Conservation (phyloP, 257 asterid species). For the Perilla frutescens region DNA sequence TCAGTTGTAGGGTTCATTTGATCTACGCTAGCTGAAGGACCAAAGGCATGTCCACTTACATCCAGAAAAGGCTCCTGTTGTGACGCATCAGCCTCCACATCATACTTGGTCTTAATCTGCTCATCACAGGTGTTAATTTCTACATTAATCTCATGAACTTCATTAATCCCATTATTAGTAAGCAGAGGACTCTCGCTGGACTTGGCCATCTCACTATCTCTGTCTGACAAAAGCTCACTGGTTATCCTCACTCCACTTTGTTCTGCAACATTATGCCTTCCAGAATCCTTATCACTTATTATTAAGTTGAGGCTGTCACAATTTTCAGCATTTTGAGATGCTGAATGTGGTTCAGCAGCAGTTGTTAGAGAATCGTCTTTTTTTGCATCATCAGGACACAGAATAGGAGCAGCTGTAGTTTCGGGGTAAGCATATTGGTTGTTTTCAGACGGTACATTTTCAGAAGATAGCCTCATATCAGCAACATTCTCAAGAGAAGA, state of each 20-base stretch:
- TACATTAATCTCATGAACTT: conserved; percentile 22
- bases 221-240: conserved; percentile 37
- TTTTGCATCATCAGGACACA: conserved; percentile 42
- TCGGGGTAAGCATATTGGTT: conserved; percentile 37
- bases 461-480: conserved; percentile 43
- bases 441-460: conserved; percentile 26
- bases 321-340: conserved; percentile 49
- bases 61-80: conserved; percentile 40
- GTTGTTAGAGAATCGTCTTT: conserved; percentile 39
- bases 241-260: conserved; percentile 37
- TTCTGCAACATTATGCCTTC: conserved; percentile 34
- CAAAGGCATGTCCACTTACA: conserved; percentile 43
- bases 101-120: conserved; percentile 34
- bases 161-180: conserved; percentile 35
- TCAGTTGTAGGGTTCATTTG: conserved; percentile 28
- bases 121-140: conserved; percentile 32
- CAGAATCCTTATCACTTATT: conserved; percentile 32
- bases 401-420: conserved; percentile 36
- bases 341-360: conserved; percentile 36
- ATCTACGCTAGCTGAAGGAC: conserved; percentile 32
- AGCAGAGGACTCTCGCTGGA: conserved; percentile 36
- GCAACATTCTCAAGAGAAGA: conserved; percentile 41
- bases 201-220: conserved; percentile 43
- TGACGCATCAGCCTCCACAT: conserved; percentile 38
- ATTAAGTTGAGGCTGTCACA: conserved; percentile 30